Evolutionary conservation across 2,329 filamentous ascomycete species (phyloP), one percentile per base, ranked within the genome.

Genomic region (Cordyceps javanica): DNA sequence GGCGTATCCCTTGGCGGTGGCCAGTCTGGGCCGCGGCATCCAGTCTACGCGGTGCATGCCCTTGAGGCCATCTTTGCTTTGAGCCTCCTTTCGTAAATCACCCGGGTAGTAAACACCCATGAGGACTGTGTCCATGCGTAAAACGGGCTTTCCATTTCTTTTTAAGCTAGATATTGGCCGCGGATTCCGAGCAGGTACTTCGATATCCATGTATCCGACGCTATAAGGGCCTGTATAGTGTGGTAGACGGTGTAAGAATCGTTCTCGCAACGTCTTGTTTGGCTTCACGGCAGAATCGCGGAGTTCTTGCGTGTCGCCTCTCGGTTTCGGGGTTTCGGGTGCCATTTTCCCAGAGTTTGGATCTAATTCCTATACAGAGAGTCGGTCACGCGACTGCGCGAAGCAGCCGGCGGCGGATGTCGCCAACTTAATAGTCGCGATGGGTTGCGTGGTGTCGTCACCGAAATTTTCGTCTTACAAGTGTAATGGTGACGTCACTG

Each of bases 131-230:
- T 77, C 75, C 50, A 77, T 66, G 34, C 73, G 72, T 60, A 77
- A 65, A 2, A 75, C 70, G 25, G 71, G 70, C 50, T 68, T 69
- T 38, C 69, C 66, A 49, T 74, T 67, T 44, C 74, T 68, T 60
- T 72, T 73, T 59, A 76, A 72, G 60, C 67, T 65, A 14, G 72
- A 78, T 55, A 77, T 70, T 11, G 68, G 67, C 23, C 72, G 69
- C 13, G 74, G 73, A 1, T 70, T 59, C 13, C 72, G 67, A 16
- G 77, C 78, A 5, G 85, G 83, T 28, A 88, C 77, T 68, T 89
- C 86, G 58, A 86, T 75, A 63, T 89, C 85, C 67, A 88, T 77
- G 13, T 83, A 87, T 26, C 87, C 86, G 41, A 90, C 86, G 61
- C 79, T 79, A 68, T 88, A 87, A 0, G 83, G 83, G 0, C 87